Conservation (phyloP, 805 yeast genomes). For the Saccharomycopsis fodiens region DNA sequence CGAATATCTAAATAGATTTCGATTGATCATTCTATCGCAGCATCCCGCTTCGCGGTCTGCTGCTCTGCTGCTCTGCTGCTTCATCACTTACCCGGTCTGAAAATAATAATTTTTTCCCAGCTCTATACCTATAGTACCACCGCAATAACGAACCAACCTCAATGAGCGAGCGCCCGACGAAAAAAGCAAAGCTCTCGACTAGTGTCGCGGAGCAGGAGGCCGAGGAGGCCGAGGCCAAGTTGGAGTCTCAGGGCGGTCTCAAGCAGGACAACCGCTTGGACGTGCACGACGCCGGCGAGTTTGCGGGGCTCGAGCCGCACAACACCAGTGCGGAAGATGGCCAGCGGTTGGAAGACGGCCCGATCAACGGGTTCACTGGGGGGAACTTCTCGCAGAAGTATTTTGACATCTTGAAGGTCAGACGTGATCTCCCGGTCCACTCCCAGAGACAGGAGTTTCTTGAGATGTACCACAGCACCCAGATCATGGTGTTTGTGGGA, state of each 20-base stretch:
- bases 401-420: slow-evolving; percentile 63
- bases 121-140: not conserved
- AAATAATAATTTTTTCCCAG: not conserved
- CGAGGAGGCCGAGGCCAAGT: slow-evolving; percentile 25
- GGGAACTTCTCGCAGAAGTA: slow-evolving; percentile 53
- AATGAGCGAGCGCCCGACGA: slow-evolving; percentile 17
- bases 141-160: not conserved
- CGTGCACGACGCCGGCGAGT: slow-evolving; percentile 25
- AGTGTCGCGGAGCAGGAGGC: slow-evolving; percentile 25
- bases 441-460: slow-evolving; percentile 87
- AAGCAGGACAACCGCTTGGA: not conserved
- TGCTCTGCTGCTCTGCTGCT: no score
- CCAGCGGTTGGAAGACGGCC: slow-evolving; percentile 46
- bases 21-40: no score
- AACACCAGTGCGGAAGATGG: slow-evolving; percentile 63
- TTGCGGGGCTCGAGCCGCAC: slow-evolving; percentile 46
- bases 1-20: no score
- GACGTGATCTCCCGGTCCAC: slow-evolving; percentile 91
- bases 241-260: not conserved
- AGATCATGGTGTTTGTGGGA: slow-evolving; percentile 97
- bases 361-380: slow-evolving; percentile 76
- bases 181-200: slow-evolving; percentile 24
- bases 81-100: not conserved
- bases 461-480: slow-evolving; percentile 73
- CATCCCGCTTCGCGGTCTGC: no score